A percentile compares a stretch with the other conserved stretches of the same genome.
Evolutionary conservation across 1,284 basidiomycete species (phyloP).

Genomic region (Ustilago vetiveriae): DNA sequence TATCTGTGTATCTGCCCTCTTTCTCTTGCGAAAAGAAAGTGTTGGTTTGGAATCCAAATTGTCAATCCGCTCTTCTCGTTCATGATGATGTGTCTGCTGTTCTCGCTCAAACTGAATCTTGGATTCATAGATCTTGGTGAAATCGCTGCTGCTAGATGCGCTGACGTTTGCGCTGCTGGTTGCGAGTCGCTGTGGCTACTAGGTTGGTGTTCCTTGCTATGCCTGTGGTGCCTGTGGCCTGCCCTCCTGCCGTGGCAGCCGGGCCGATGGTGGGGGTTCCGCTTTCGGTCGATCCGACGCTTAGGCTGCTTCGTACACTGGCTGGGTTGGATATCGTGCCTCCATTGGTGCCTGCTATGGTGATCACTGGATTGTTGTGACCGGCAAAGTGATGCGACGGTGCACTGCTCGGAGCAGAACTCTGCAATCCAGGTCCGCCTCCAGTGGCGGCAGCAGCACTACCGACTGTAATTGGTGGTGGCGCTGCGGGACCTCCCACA

Average conservation of each 20-base stretch:
- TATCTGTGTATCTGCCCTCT: background rate
- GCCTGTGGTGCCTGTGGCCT: too few relatives aligned
- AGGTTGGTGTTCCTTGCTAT: constrained; percentile 5
- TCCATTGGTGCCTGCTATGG: constrained; percentile 9
- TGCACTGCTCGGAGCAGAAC: constrained; percentile 10
- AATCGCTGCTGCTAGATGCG: constrained; percentile 28
- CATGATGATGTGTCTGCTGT: too few relatives aligned
- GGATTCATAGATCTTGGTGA: too few relatives aligned
- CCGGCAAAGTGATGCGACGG: background rate
- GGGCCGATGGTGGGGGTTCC: constrained; percentile 5
- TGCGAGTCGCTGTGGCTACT: constrained; percentile 34
- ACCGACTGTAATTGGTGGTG: constrained; percentile 28
- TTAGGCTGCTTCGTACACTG: constrained; percentile 9
- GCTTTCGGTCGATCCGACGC: background rate
- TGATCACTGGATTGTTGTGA: constrained; percentile 15
- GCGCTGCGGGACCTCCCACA: constrained; percentile 35
- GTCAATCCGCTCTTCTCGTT: background rate
- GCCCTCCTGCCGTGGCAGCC: too few relatives aligned
- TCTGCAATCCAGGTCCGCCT: background rate
- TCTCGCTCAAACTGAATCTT: too few relatives aligned
- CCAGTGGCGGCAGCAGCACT: constrained; percentile 1
- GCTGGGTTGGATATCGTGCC: constrained; percentile 7
- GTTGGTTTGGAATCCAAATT: background rate
- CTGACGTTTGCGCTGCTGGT: constrained; percentile 44
- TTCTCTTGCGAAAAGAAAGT: background rate